A percentile compares a stretch with the other conserved stretches of the same genome.
These are phyloP conservation scores for Hymenoscyphus occultus DNA, from an alignment of 2,329 filamentous ascomycete species.

Conservation along the genomic window DNA sequence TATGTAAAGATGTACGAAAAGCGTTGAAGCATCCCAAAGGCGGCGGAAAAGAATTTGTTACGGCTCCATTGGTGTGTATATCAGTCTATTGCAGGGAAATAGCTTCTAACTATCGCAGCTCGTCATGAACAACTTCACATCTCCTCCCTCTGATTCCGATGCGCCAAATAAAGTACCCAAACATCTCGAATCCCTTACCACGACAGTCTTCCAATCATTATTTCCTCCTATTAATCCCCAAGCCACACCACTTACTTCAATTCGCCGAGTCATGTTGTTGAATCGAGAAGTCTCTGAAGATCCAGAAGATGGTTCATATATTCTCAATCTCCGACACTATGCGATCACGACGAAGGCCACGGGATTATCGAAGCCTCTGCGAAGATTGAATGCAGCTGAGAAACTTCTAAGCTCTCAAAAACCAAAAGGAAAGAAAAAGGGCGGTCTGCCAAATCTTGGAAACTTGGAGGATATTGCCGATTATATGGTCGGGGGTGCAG, in stretches of 20 bases:
- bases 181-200: constrained; percentile 88
- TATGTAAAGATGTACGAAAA: constrained; percentile 85
- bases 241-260: constrained; percentile 83
- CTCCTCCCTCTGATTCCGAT: constrained; percentile 53
- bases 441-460: constrained; percentile 80
- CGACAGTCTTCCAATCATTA: constrained; percentile 91
- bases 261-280: constrained; percentile 83
- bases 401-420: constrained; percentile 57
- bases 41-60: constrained; percentile 80
- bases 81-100: constrained; percentile 13
- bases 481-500: constrained; percentile 82
- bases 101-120: constrained; percentile 50
- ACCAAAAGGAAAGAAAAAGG: constrained; percentile 65
- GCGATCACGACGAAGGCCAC: constrained; percentile 88
- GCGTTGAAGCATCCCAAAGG: constrained; percentile 79
- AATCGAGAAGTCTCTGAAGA: constrained; percentile 67
- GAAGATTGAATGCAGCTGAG: constrained; percentile 81
- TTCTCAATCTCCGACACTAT: constrained; percentile 88
- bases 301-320: constrained; percentile 63
- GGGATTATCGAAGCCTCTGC: constrained; percentile 78
- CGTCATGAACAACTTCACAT: constrained; percentile 97
- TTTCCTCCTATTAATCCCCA: constrained; percentile 96
- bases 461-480: constrained; percentile 92
- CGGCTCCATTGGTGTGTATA: constrained; percentile 69
- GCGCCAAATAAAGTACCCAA: constrained; percentile 74